A percentile compares a stretch with the other conserved stretches of the same genome.
These are phyloP conservation scores for Scheffersomyces spartinae DNA, from an alignment of 805 yeast genomes.

Conservation along the genomic window DNA sequence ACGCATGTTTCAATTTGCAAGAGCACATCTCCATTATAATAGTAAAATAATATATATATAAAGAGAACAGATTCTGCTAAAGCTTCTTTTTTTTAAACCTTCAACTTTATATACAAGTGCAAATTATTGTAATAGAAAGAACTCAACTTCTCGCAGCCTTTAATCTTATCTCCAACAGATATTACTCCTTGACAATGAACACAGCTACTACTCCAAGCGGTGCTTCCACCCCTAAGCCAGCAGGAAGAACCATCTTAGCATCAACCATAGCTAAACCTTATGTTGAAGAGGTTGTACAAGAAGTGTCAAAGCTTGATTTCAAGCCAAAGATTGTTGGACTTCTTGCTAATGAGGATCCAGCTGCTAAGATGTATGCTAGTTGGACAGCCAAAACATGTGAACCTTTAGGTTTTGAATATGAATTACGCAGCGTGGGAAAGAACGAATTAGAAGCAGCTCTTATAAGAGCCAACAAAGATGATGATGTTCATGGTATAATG, in stretches of 20 bases:
- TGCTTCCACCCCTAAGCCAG: conserved; percentile 21
- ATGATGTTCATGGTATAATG: conserved; percentile 79
- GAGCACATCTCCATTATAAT: too few species aligned
- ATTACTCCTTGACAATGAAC: too few species aligned
- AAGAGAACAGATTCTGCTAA: too few species aligned
- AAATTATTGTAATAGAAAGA: too few species aligned
- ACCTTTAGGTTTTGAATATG: conserved; percentile 77
- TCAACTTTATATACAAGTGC: too few species aligned
- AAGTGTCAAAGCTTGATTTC: conserved; percentile 39
- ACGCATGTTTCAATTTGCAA: too few species aligned
- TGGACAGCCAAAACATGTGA: conserved; percentile 92
- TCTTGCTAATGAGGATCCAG: conserved; percentile 87
- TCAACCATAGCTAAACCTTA: conserved; percentile 77
- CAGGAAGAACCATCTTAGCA: conserved; percentile 80
- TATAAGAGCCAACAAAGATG: conserved; percentile 71
- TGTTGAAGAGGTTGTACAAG: conserved; percentile 54
- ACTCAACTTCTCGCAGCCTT: too few species aligned
- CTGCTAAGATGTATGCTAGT: conserved; percentile 87
- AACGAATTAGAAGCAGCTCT: conserved; percentile 80
- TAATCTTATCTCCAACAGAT: too few species aligned
- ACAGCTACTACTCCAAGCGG: too few species aligned
- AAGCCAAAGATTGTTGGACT: conserved; percentile 82
- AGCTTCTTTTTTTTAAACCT: too few species aligned
- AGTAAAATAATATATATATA: too few species aligned
- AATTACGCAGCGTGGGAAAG: conserved; percentile 59